phyloP scores from a whole-genome alignment of 1,139 yeast genomes.

The Groenewaldozyma auringiensis region DNA sequence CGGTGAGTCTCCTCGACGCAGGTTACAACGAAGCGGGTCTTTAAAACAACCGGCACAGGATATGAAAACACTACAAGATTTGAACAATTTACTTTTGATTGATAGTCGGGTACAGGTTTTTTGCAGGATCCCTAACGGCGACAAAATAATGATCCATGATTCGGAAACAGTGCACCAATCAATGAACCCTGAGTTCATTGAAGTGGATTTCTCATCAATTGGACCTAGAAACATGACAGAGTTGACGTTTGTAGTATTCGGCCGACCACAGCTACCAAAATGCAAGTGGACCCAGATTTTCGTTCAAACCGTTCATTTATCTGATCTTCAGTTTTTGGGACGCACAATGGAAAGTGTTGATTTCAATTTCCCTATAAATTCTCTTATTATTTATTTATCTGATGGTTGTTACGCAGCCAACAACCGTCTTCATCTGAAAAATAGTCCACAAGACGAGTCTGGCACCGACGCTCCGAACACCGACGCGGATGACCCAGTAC shows the following conservation, averaged over 20 bases:
- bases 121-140: constrained; percentile 14
- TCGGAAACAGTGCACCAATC: constrained; percentile 34
- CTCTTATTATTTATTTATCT: constrained; percentile 31
- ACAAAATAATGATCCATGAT: constrained; percentile 34
- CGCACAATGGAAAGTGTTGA: constrained; percentile 17
- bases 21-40: not conserved
- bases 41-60: constrained; percentile 7
- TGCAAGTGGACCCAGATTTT: constrained; percentile 2
- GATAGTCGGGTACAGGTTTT: constrained; percentile 3
- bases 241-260: constrained; percentile 15
- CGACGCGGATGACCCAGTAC: constrained; percentile 5
- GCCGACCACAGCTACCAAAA: constrained; percentile 7
- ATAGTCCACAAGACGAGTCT: not conserved
- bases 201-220: constrained; percentile 21
- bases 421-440: constrained; percentile 10
- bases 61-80: constrained; percentile 23
- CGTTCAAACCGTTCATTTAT: constrained; percentile 15
- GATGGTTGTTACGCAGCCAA: constrained; percentile 36
- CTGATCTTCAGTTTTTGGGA: constrained; percentile 19
- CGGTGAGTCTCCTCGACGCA: not conserved
- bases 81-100: constrained; percentile 18
- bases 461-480: not conserved
- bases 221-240: constrained; percentile 12
- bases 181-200: constrained; percentile 33
- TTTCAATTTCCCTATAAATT: constrained; percentile 24